phyloP scores from a whole-genome alignment of 495 filamentous ascomycete species.

The Penicillium goetzii region DNA sequence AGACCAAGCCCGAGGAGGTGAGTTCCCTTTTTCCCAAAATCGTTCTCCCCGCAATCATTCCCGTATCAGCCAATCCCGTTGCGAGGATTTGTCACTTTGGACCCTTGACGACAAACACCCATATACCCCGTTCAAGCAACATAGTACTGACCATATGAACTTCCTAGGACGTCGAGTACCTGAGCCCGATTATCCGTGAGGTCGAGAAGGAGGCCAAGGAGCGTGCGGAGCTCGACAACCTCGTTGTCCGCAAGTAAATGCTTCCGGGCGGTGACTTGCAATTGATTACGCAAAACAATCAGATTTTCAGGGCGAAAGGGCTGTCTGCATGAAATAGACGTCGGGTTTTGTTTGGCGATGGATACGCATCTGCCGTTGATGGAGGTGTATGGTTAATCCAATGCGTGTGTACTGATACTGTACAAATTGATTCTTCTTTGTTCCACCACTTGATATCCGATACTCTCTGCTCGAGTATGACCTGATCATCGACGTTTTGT shows the following conservation, averaged over 20 bases:
- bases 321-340: slow-evolving; percentile 37
- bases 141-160: slow-evolving; percentile 25
- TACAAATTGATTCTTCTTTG: slow-evolving; percentile 52
- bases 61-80: slow-evolving; percentile 47
- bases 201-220: slow-evolving; percentile 83
- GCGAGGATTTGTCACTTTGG: slow-evolving; percentile 47
- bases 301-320: slow-evolving; percentile 28
- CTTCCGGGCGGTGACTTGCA: slow-evolving; percentile 13
- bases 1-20: slow-evolving; percentile 77
- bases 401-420: slow-evolving; percentile 52
- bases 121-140: slow-evolving; percentile 6
- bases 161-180: slow-evolving; percentile 73
- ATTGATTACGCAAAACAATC: slow-evolving; percentile 29
- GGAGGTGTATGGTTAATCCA: slow-evolving; percentile 29
- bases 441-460: slow-evolving; percentile 26
- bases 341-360: slow-evolving; percentile 33
- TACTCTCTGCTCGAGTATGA: background rate
- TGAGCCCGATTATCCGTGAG: slow-evolving; percentile 78
- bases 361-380: slow-evolving; percentile 23
- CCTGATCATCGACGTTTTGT: background rate
- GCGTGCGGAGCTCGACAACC: slow-evolving; percentile 77
- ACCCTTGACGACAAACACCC: slow-evolving; percentile 16
- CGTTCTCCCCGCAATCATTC: slow-evolving; percentile 32
- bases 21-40: slow-evolving; percentile 34
- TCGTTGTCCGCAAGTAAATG: slow-evolving; percentile 64